Base-by-base conservation (phyloP, 768 basidiomycete genomes). In the Amanita rimosa region DNA sequence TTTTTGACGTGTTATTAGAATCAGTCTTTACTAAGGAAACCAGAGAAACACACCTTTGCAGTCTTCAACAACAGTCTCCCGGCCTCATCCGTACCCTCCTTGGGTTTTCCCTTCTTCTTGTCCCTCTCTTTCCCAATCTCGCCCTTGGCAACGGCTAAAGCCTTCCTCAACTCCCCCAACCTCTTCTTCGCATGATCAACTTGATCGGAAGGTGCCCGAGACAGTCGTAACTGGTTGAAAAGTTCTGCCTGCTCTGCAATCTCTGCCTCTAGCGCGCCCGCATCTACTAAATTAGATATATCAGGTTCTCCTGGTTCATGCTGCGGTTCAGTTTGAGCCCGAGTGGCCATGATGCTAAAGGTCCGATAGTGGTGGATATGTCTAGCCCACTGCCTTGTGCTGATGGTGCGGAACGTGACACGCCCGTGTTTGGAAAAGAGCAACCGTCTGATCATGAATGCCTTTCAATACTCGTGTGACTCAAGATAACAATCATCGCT, bases 61-160 rank as follows among this genome's bases (percentile, higher is more conserved):
- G 93, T 95, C 70, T 99, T 99, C 56, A 99, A 74, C 49, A 86
- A 60, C 53, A 97, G 41, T 78, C 68, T 44, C 78, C 84, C 56
- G 74, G 80, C 69, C 84, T 85, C 68, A 80, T 80, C 43, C 61
- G 71, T 13, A 4, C 7, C 7, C 65, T 35, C 40, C 11, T 43
- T 43, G 4, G 9, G 33, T 24, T 35, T 49, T 19, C 19, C 48
- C 71, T 7, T 67, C 72, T 37, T 70, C 74, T 29, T 63, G 64
- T 37, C 60, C 60, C 44, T 62, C 50, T 31, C 49, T 56, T 62
- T 67, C 45, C 68, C 70, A 44, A 69, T 65, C 35, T 66, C 63
- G 35, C 64, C 59, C 34, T 64, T 68, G 26, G 73, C 63, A 50
- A 72, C 59, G 1, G 69, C 76, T 36, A 80, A 59, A 11, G 68